Base-by-base conservation (phyloP, 2,329 filamentous ascomycete species). In the Sphaerulina vaccinii region DNA sequence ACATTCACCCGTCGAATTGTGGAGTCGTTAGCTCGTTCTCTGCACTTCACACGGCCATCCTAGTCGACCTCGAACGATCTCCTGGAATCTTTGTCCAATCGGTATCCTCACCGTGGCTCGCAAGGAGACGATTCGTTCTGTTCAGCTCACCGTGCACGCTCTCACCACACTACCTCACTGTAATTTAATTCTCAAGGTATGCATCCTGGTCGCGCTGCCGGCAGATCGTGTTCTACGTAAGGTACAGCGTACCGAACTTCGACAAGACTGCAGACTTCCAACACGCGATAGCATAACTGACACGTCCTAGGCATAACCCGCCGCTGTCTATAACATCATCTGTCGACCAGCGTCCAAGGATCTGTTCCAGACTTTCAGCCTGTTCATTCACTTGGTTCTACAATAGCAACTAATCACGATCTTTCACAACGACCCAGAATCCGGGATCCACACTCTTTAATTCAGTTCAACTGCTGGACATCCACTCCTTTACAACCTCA, bases 371-470 rank as follows among this genome's bases (percentile, higher is more conserved):
- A 68, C 65, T 65, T 62, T 66, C 64, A 67, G 65, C 68, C 65
- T 66, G 65, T 61, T 55, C 60, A 61, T 61, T 70, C 64, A 62
- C 69, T 77, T 73, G 74, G 49, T 71, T 74, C 69, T 59, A 52
- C 57, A 56, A 61, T 66, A 69, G 77, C 76, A 80, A 81, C 79
- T 80, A 80, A 75, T 76, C 74, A 74, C 79, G 72, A 70, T 83
- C 79, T 68, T 78, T 81, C 74, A 55, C 54, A 43, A 57, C 54
- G 68, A 69, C 69, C 58, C 64, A 61, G 69, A 71, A 70, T 57
- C 57, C 60, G 68, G 72, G 75, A 75, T 72, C 73, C 70, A 75
- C 79, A 73, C 69, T 81, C 72, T 67, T 70, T 76, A 74, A 71
- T 72, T 64, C 60, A 58, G 70, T 69, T 71, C 65, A 60, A 54